These are phyloP conservation scores for Chaetomiaceae sp. DNA, from an alignment of 2,329 filamentous ascomycete species.

Conservation along the genomic window DNA sequence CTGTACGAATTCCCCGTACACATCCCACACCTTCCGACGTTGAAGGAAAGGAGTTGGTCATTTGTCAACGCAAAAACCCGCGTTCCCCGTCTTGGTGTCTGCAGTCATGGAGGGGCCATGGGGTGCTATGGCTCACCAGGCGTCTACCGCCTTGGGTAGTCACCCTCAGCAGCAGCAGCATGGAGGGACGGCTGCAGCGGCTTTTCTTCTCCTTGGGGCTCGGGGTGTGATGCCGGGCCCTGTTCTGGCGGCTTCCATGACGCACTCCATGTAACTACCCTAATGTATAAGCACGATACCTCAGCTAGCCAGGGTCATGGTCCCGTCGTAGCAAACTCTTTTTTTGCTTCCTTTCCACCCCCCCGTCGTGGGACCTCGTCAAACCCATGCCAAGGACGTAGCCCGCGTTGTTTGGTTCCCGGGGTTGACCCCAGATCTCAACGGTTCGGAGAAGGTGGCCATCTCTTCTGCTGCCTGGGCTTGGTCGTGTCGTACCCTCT, in stretches of 20 bases:
- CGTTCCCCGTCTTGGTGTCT: too few relatives aligned
- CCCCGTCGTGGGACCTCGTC: not conserved
- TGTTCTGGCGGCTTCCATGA: not conserved
- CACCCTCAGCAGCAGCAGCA: not conserved
- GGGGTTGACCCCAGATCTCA: not conserved
- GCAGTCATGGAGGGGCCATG: constrained; percentile 7
- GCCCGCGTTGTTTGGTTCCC: not conserved
- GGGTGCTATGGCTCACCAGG: too few relatives aligned
- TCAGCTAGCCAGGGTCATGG: not conserved
- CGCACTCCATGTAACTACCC: not conserved
- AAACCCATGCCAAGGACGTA: not conserved
- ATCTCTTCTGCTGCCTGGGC: not conserved
- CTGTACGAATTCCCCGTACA: too few relatives aligned
- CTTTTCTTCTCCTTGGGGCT: not conserved
- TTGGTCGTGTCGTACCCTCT: not conserved
- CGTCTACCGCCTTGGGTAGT: too few relatives aligned
- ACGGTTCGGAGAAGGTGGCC: not conserved
- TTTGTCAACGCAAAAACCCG: too few relatives aligned
- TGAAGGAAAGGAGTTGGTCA: too few relatives aligned
- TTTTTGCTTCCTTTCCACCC: not conserved
- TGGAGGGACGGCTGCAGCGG: not conserved
- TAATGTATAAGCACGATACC: not conserved
- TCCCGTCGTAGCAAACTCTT: not conserved
- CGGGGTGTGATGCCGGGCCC: not conserved
- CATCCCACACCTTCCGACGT: too few relatives aligned